Percentiles rank a stretch among this genome's conserved stretches.
Evolutionary conservation across 2,329 filamentous ascomycete genomes (phyloP).

Genomic region (Fusarium pseudoanthophilum): DNA sequence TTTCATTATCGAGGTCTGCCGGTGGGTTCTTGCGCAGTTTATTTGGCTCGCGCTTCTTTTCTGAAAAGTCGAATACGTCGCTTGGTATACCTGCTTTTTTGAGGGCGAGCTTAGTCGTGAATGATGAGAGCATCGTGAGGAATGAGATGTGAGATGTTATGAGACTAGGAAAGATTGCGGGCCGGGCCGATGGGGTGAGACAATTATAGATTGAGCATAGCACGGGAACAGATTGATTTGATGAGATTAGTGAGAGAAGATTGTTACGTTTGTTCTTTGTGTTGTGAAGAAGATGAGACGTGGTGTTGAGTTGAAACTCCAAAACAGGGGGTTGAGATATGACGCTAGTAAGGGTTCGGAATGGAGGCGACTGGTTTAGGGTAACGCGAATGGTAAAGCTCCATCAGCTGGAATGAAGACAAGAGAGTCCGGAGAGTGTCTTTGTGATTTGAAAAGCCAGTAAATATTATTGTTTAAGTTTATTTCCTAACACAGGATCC

Average conservation of each 20-base stretch:
- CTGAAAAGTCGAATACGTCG: constrained; percentile 57
- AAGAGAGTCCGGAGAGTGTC: fast-evolving
- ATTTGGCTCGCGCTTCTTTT: constrained; percentile 45
- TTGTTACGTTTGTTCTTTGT: not conserved
- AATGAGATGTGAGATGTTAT: constrained; percentile 22
- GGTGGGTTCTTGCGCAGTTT: constrained; percentile 49
- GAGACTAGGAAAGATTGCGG: not conserved
- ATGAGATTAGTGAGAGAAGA: not conserved
- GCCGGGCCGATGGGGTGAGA: not conserved
- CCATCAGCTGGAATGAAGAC: not conserved
- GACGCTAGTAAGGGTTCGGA: constrained; percentile 34
- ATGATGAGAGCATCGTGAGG: constrained; percentile 61
- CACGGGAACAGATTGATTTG: not conserved
- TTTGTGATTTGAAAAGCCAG: not conserved
- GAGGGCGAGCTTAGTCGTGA: constrained; percentile 68
- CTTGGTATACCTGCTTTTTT: constrained; percentile 65
- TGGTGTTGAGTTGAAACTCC: constrained; percentile 38
- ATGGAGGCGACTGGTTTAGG: constrained; percentile 21
- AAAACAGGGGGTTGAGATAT: not conserved
- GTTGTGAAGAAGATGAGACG: constrained; percentile 30
- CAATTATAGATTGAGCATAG: not conserved
- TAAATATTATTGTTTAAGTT: not conserved
- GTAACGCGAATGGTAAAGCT: constrained; percentile 19
- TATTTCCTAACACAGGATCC: not conserved
- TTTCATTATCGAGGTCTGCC: constrained; percentile 43